Base-by-base conservation (phyloP, 208 protist genomes). In the Crithidia thermophila region DNA sequence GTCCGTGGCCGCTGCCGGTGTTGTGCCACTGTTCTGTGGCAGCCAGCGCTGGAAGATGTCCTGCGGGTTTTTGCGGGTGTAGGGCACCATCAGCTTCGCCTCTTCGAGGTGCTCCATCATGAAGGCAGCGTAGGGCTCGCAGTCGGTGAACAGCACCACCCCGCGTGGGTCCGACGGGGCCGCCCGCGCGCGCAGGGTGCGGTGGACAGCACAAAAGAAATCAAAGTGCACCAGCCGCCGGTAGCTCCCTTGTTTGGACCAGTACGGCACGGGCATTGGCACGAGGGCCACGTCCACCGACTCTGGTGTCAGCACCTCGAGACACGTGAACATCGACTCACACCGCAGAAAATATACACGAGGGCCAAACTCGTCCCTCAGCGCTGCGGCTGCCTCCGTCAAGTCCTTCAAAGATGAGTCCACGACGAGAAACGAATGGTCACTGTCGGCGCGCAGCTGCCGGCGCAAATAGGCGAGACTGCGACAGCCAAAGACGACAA, bases 21-120 rank as follows among this genome's bases (percentile, higher is more conserved):
- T n/a, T n/a, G n/a, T n/a, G n/a, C n/a, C 18, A 14, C 14, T 36
- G 4, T 49, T 45, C 30, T 51, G 62, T 21, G 82, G 82, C 2
- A 88, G 71, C 79, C 82, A 88, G 9, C 69, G 62, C 4, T 33
- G 46, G 45, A 82, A 88, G 23, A 75, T 55, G 27, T 68, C 45
- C 8, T 45, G 39, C 7, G 82, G 70, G 40, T 85, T 89, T 61
- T 95, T 95, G n/a, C 87, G 87, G 9, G 80, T 81, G 85, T 82
- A 95, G 55, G 87, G 87, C 47, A 95, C 87, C 11, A 92, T 40
- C 27, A 95, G 72, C 57, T 81, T 86, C 23, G 85, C 77, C 75
- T 84, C 87, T 67, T 89, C 83, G 56, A 95, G 67, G 69, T 93
- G 82, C 67, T 93, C 90, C 77, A 93, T 77, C 72, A 86, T 84